Percentiles rank a stretch among this genome's conserved stretches.
These are phyloP conservation scores for Chimonanthus salicifolius DNA, from an alignment of 164 flowering plant species.

Conservation along the genomic window DNA sequence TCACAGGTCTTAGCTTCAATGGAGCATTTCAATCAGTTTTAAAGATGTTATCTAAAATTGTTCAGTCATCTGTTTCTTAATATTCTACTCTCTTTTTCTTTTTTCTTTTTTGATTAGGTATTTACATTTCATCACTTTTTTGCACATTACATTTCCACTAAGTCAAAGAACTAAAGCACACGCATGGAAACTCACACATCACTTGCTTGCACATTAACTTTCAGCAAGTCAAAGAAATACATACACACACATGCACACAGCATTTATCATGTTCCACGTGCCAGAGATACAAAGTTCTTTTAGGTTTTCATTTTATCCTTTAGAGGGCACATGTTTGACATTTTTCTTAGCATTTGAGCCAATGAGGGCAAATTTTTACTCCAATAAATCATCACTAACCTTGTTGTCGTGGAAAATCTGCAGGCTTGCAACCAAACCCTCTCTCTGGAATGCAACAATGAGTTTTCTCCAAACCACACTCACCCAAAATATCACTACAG, in stretches of 20 bases:
- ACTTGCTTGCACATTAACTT: too few species aligned
- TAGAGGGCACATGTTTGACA: not conserved
- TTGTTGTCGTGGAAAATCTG: constrained; percentile 18
- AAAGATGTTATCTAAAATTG: not conserved
- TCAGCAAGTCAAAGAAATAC: too few species aligned
- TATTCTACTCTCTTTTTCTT: too few species aligned
- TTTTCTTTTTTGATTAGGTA: too few species aligned
- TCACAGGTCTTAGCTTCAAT: not conserved
- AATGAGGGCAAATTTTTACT: not conserved
- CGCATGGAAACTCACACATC: too few species aligned
- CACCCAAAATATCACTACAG: constrained; percentile 56
- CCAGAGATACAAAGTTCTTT: not conserved
- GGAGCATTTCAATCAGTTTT: not conserved
- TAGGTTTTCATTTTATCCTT: not conserved
- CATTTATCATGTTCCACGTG: not conserved
- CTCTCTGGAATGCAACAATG: constrained; percentile 41
- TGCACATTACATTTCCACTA: not conserved
- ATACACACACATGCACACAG: too few species aligned
- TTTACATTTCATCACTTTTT: too few species aligned
- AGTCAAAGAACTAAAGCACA: not conserved
- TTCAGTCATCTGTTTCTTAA: not conserved
- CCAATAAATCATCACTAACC: constrained; percentile 27
- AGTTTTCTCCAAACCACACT: constrained; percentile 50
- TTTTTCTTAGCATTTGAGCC: not conserved
- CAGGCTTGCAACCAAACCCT: constrained; percentile 23